Percentiles rank a stretch among this genome's conserved stretches.
Conservation (phyloP, 148 eudicot genomes). For the Suaeda aralocaspica region DNA sequence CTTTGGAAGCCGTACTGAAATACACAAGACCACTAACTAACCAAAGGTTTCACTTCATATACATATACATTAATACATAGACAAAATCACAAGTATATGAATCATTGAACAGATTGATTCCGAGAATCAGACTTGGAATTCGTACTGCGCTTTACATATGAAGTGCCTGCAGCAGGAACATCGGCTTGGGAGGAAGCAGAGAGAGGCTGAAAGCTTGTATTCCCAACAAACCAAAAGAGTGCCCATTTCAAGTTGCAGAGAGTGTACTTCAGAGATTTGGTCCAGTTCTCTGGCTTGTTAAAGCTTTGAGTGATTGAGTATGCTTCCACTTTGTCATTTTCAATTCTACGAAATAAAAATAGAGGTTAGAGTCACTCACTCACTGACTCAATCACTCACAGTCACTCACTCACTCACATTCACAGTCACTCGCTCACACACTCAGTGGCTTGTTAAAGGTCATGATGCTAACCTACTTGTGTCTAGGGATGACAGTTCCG, state of each 20-base stretch:
- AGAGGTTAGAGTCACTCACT: background rate
- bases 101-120: slow-evolving; percentile 9
- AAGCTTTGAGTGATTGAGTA: slow-evolving; percentile 95
- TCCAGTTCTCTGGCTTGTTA: slow-evolving; percentile 94
- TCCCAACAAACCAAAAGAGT: slow-evolving; percentile 94
- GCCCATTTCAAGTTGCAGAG: slow-evolving; percentile 97
- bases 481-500: too few species aligned
- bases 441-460: too few species aligned
- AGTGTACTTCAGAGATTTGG: slow-evolving; percentile 96
- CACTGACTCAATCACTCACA: too few species aligned
- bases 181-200: slow-evolving; percentile 50
- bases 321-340: slow-evolving; percentile 75
- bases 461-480: too few species aligned
- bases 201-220: slow-evolving; percentile 89
- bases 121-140: slow-evolving; percentile 25
- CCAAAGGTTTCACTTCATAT: background rate
- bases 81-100: background rate
- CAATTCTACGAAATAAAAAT: slow-evolving; percentile 55
- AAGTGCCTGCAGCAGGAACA: slow-evolving; percentile 46
- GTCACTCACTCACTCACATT: too few species aligned
- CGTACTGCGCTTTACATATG: slow-evolving; percentile 48
- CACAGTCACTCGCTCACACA: too few species aligned
- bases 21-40: background rate
- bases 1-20: background rate
- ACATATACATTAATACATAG: background rate